Evolutionary conservation across 2,329 filamentous ascomycete genomes (phyloP).

Genomic region (Fragosphaeria purpurea): DNA sequence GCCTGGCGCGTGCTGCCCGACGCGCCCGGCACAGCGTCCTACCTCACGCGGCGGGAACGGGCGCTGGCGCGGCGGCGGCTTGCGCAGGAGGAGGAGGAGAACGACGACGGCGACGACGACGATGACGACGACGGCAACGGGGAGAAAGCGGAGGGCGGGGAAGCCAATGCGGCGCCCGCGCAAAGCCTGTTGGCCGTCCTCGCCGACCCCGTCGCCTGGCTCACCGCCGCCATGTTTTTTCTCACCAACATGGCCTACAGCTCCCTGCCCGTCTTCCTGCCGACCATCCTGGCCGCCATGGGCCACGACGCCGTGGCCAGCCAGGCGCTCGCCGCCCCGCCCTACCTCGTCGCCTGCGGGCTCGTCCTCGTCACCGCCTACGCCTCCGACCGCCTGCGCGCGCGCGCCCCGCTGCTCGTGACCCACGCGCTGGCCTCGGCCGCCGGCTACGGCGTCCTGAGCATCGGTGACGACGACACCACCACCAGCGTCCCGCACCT

Average conservation of each 20-base stretch:
- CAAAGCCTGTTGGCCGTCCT: conserved; percentile 36
- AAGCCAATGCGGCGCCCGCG: no score
- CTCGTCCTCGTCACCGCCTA: conserved; percentile 62
- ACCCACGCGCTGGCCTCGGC: conserved; percentile 58
- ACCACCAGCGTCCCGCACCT: conserved; percentile 29
- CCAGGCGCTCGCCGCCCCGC: conserved; percentile 72
- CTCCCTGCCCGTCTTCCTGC: conserved; percentile 79
- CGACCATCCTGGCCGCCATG: conserved; percentile 69
- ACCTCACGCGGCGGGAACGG: conserved; percentile 52
- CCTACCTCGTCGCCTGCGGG: conserved; percentile 67
- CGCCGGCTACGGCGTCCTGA: conserved; percentile 47
- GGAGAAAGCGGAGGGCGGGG: conserved; percentile 23
- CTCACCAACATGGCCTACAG: conserved; percentile 80
- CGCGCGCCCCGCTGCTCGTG: conserved; percentile 57
- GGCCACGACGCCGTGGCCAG: conserved; percentile 57
- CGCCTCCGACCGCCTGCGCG: conserved; percentile 56
- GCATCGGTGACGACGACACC: conserved; percentile 50
- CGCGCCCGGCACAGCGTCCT: conserved; percentile 54
- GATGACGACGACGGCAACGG: conserved; percentile 10
- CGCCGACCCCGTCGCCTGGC: conserved; percentile 58
- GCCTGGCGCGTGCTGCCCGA: conserved; percentile 73
- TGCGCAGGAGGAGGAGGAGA: conserved; percentile 31
- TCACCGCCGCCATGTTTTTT: conserved; percentile 77
- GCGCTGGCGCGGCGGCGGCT: conserved; percentile 63
- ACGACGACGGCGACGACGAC: conserved; percentile 4